Percentiles rank a stretch among this genome's conserved stretches.
phyloP scores from a whole-genome alignment of 202 grass and related monocot species.

The Panicum virgatum region DNA sequence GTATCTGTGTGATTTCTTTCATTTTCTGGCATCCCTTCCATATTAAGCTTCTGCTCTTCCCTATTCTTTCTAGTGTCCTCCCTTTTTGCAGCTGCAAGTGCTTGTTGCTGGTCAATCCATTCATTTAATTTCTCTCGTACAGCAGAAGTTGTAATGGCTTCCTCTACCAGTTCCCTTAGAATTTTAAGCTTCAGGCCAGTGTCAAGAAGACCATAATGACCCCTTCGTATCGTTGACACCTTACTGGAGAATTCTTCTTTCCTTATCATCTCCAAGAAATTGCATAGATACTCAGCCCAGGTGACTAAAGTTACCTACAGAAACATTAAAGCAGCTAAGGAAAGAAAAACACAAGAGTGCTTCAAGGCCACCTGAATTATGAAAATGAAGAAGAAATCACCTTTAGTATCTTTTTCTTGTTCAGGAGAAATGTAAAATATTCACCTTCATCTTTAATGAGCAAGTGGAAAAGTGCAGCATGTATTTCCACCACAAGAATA shows the following conservation, averaged over 20 bases:
- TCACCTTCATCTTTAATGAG: constrained; percentile 68
- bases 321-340: constrained; percentile 7
- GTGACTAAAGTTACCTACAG: constrained; percentile 66
- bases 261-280: constrained; percentile 73
- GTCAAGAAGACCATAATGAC: constrained; percentile 81
- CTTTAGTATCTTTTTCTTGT: constrained; percentile 70
- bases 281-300: constrained; percentile 77
- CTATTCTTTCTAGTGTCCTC: constrained; percentile 66
- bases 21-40: constrained; percentile 29
- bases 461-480: constrained; percentile 66
- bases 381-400: constrained; percentile 40
- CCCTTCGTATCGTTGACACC: constrained; percentile 72
- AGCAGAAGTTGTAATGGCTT: constrained; percentile 66
- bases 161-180: constrained; percentile 62
- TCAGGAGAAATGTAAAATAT: constrained; percentile 60
- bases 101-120: constrained; percentile 54
- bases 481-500: constrained; percentile 72
- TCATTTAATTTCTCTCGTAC: constrained; percentile 73
- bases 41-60: constrained; percentile 36
- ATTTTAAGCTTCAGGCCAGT: constrained; percentile 66
- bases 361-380: constrained; percentile 9
- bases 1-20: constrained; percentile 38
- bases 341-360: constrained; percentile 20
- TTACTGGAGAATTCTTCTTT: constrained; percentile 50
- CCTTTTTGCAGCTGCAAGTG: constrained; percentile 61